Conservation (phyloP, 345 rosid genomes). For the Eucalyptus guilfoylei region DNA sequence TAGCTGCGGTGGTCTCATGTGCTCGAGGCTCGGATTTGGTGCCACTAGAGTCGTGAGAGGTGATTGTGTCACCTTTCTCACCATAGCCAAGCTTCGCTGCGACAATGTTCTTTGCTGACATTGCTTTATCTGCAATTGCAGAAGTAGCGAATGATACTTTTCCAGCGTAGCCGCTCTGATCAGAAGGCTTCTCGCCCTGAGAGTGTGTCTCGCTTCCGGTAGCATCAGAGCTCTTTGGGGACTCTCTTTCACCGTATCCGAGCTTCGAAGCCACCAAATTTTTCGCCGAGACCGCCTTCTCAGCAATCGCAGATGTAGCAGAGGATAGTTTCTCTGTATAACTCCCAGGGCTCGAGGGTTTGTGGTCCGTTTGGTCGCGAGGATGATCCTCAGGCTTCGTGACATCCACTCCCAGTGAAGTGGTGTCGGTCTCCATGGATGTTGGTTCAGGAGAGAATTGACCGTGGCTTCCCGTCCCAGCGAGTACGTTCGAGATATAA, state of each 20-base stretch:
- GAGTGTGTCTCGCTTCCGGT: neutral
- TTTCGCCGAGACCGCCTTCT: neutral
- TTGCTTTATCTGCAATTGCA: slow-evolving; percentile 27
- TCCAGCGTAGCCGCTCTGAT: slow-evolving; percentile 20
- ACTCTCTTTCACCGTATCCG: neutral
- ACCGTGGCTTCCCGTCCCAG: slow-evolving; percentile 46
- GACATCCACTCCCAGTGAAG: neutral
- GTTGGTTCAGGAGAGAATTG: slow-evolving; percentile 44
- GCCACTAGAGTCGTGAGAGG: neutral
- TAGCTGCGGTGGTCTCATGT: neutral
- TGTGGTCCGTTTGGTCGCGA: neutral
- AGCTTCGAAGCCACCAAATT: slow-evolving; percentile 9
- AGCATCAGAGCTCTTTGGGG: neutral
- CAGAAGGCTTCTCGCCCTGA: neutral
- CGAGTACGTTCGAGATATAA: neutral
- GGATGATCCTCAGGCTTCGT: neutral
- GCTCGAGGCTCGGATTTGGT: neutral
- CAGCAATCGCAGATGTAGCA: neutral
- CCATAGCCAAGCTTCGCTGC: slow-evolving; percentile 53
- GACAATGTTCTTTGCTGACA: slow-evolving; percentile 30
- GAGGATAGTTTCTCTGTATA: neutral
- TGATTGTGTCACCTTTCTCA: neutral
- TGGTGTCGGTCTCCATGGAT: neutral
- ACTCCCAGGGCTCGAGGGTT: neutral
- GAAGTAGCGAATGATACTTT: slow-evolving; percentile 33